Base-by-base conservation (phyloP, 2,329 filamentous ascomycete genomes). In the Neofusicoccum sp. region DNA sequence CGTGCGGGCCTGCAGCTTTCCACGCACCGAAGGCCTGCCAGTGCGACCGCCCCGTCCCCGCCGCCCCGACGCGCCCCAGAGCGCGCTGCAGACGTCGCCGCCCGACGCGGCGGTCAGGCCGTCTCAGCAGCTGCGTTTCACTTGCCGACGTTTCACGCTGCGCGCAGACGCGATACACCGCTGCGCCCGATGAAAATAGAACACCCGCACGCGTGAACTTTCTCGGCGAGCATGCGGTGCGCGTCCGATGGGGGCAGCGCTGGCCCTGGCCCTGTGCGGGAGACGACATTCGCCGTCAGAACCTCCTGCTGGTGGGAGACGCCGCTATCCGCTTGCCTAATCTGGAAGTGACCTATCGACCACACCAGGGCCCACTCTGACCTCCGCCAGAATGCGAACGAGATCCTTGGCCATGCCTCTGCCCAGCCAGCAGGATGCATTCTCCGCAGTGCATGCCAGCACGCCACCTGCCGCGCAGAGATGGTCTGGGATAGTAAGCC, bases 111-210 rank as follows among this genome's bases (percentile, higher is more conserved):
- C 4, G 36, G 51, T 31, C 51, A 40, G 49, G 34, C 49, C 49
- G 36, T 16, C 24, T 30, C 24, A 56, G 51, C 41, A 14, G 57
- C 16, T 51, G 57, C 45, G 58, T 61, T 61, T 61, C 58, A 61
- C 48, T 41, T 61, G 58, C 58, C 58, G 58, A 61, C 48, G 58
- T 61, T 61, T 61, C 58, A 61, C 58, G 38, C 26, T 47, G 31
- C 58, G 53, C 44, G 26, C 45, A 40, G 28, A 45, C 53, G 31
- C 40, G 40, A 26, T 33, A 47, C 53, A 16, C 41, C 41, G 6
- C n/a, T 26, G 40, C 26, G 14, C 9, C 36, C n/a, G 36, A 14
- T 40, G 36, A 43, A 28, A 14, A 12, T 34, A 31, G 8, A 20
- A 26, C 26, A 12, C 31, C 51, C 31, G 36, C 36, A 8, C 8